Evolutionary conservation across 164 flowering plant species (phyloP).

Genomic region (Brasenia schreberi): DNA sequence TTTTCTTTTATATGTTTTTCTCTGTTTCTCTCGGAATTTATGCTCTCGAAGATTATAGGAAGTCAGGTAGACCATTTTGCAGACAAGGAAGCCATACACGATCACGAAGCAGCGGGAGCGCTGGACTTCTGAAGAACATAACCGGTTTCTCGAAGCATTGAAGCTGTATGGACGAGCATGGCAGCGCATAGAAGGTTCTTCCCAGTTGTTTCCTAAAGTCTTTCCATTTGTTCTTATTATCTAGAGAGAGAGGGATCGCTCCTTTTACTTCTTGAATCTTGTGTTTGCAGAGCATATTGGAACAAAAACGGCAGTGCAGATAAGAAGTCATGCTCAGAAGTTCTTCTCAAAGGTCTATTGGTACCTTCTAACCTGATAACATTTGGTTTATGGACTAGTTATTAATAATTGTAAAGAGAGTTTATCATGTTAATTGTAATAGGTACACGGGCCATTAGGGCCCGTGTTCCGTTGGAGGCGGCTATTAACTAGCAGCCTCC

Average conservation of each 20-base stretch:
- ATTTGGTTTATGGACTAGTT: no score
- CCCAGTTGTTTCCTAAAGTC: no score
- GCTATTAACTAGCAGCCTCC: no score
- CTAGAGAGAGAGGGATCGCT: no score
- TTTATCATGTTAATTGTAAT: no score
- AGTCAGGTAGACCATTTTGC: neutral
- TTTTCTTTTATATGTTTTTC: neutral
- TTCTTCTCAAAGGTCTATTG: slow-evolving; percentile 88
- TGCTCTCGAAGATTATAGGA: neutral
- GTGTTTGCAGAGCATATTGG: slow-evolving; percentile 82
- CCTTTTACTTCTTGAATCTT: slow-evolving; percentile 4
- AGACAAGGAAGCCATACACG: slow-evolving; percentile 94
- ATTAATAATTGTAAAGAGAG: no score
- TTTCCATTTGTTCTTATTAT: neutral
- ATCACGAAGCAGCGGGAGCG: slow-evolving; percentile 89
- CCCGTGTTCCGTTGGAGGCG: no score
- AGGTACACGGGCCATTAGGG: no score
- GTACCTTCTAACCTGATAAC: slow-evolving; percentile 21
- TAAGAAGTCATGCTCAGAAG: slow-evolving; percentile 98
- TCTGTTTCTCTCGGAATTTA: neutral
- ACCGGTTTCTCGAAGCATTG: slow-evolving; percentile 81
- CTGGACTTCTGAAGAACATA: slow-evolving; percentile 97
- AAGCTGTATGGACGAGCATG: slow-evolving; percentile 93
- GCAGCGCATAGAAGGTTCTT: slow-evolving; percentile 91
- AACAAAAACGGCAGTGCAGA: slow-evolving; percentile 97